These are phyloP conservation scores for Starmerella etchellsii DNA, from an alignment of 805 yeast species.

Conservation along the genomic window DNA sequence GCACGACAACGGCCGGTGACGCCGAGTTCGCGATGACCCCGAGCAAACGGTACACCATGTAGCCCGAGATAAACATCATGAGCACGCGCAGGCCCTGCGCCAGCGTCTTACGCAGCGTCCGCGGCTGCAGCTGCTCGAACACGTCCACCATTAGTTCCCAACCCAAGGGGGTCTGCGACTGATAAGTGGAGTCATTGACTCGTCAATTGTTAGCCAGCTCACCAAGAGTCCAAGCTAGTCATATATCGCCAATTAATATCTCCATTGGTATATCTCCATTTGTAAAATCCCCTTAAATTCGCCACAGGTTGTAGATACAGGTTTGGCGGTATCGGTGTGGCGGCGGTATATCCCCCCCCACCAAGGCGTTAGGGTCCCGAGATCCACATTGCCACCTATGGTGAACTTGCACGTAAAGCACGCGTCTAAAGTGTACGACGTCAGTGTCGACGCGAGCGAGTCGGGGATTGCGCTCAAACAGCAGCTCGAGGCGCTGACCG, in stretches of 20 bases:
- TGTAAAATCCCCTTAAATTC: too few relatives aligned
- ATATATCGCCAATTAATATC: too few relatives aligned
- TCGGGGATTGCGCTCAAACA: conserved; percentile 53
- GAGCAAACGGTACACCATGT: conserved; percentile 79
- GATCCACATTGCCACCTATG: too few relatives aligned
- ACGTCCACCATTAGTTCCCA: conserved; percentile 11
- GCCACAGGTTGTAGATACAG: too few relatives aligned
- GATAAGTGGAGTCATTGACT: too few relatives aligned
- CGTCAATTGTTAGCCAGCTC: too few relatives aligned
- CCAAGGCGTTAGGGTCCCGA: too few relatives aligned
- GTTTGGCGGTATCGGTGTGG: too few relatives aligned
- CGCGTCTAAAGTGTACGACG: conserved; percentile 52
- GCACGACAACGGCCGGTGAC: conserved; percentile 90
- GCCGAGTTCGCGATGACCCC: conserved; percentile 66
- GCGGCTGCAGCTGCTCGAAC: conserved; percentile 12
- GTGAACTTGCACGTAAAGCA: conserved; percentile 37
- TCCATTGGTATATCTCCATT: too few relatives aligned
- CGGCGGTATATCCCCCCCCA: too few relatives aligned
- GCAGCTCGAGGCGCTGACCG: conserved; percentile 58
- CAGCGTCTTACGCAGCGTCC: conserved; percentile 18
- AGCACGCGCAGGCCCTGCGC: conserved; percentile 58
- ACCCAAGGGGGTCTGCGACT: too few relatives aligned
- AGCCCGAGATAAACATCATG: conserved; percentile 76
- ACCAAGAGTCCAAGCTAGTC: too few relatives aligned
- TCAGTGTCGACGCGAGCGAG: conserved; percentile 40